These are phyloP conservation scores for Lepidium sativum DNA, from an alignment of 345 rosid genomes.

Conservation along the genomic window DNA sequence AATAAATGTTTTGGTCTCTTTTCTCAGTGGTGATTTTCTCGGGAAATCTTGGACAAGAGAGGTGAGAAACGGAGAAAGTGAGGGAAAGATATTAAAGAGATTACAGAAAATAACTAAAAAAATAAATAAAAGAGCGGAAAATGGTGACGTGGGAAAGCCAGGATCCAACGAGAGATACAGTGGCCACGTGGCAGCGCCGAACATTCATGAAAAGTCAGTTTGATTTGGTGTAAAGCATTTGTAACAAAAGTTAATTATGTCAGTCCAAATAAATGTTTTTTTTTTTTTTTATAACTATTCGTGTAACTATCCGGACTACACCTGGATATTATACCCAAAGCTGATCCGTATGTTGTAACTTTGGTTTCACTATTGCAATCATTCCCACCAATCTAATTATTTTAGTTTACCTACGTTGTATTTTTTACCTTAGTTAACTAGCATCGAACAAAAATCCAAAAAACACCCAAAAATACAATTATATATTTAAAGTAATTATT, in stretches of 20 bases:
- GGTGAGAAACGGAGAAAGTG: slow-evolving; percentile 20
- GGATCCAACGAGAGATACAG: not conserved
- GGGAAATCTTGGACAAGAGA: not conserved
- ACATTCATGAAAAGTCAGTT: slow-evolving; percentile 9
- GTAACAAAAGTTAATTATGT: not conserved
- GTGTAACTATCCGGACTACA: not conserved
- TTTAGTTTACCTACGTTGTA: no score
- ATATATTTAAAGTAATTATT: no score
- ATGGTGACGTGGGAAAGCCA: slow-evolving; percentile 12
- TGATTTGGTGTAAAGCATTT: slow-evolving; percentile 25
- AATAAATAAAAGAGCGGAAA: not conserved
- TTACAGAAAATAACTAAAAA: not conserved
- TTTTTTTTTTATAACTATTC: not conserved
- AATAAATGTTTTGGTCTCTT: not conserved
- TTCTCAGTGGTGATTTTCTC: slow-evolving; percentile 7
- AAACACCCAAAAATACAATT: no score
- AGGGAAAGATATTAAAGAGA: slow-evolving; percentile 5
- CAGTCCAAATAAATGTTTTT: not conserved
- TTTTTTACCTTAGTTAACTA: no score
- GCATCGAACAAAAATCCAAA: no score
- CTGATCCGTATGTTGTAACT: not conserved
- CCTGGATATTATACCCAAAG: no score
- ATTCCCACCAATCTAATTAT: not conserved
- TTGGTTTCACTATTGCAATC: not conserved
- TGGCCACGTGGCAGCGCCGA: slow-evolving; percentile 26